Conservation (phyloP, 371 early-diverging fungal species). For the Syncephalastrum monosporum region DNA sequence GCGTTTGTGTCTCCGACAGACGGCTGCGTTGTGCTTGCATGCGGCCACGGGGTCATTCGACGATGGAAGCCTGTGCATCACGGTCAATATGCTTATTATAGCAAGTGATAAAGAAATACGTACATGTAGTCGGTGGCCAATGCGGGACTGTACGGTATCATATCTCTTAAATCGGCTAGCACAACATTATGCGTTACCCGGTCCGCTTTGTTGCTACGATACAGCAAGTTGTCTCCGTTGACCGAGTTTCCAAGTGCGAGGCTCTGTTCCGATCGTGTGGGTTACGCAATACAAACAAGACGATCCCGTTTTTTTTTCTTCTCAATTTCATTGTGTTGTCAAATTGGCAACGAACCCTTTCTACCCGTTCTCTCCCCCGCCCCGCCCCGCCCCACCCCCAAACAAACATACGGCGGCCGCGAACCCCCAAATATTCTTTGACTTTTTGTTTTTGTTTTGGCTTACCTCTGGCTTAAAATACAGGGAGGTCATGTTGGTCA, state of each 20-base stretch:
- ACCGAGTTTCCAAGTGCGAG: slow-evolving; percentile 31
- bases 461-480: slow-evolving; percentile 49
- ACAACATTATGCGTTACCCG: slow-evolving; percentile 40
- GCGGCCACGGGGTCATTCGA: slow-evolving; percentile 54
- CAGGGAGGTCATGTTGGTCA: slow-evolving; percentile 34
- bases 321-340: too few relatives aligned
- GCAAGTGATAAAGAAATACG: slow-evolving; percentile 6
- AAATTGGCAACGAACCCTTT: too few relatives aligned
- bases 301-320: too few relatives aligned
- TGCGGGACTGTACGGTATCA: slow-evolving; percentile 54
- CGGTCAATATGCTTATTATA: slow-evolving; percentile 2
- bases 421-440: neutral
- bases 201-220: slow-evolving; percentile 41
- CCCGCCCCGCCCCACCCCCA: too few relatives aligned
- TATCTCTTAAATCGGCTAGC: slow-evolving; percentile 43
- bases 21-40: slow-evolving; percentile 64
- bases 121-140: slow-evolving; percentile 59
- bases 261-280: slow-evolving; percentile 16
- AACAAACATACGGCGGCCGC: too few relatives aligned
- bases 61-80: slow-evolving; percentile 30
- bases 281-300: slow-evolving; percentile 4
- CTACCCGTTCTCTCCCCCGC: too few relatives aligned
- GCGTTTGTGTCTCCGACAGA: slow-evolving; percentile 50
- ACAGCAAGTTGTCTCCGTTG: slow-evolving; percentile 34
- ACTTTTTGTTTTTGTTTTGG: neutral